phyloP scores from a whole-genome alignment of 148 eudicot genomes.

The Arctostaphylos glauca region DNA sequence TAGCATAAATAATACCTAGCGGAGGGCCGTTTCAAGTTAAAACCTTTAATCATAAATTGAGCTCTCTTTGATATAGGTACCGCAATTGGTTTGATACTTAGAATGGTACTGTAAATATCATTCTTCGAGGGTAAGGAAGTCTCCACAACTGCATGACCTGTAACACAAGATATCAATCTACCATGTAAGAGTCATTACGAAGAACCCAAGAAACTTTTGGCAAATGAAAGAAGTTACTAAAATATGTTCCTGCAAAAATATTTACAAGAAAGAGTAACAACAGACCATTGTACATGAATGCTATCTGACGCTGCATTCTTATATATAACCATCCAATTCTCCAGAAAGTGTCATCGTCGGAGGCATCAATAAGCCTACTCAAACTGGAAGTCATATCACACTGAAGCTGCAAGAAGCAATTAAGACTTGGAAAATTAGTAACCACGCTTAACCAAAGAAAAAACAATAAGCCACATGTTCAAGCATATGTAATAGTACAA shows the following conservation, averaged over 20 bases:
- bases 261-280: not conserved
- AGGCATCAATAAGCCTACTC: slow-evolving; percentile 21
- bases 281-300: slow-evolving; percentile 31
- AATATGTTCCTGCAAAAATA: not conserved
- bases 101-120: not conserved
- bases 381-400: slow-evolving; percentile 14
- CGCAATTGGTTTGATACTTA: slow-evolving; percentile 15
- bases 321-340: slow-evolving; percentile 77
- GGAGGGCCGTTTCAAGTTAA: slow-evolving; percentile 8
- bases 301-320: slow-evolving; percentile 58
- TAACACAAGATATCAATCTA: not conserved
- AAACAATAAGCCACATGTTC: not conserved
- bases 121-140: slow-evolving; percentile 10
- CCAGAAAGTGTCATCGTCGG: slow-evolving; percentile 62
- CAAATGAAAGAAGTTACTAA: not conserved
- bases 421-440: slow-evolving; percentile 1
- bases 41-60: slow-evolving; percentile 12
- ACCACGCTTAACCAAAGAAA: not conserved
- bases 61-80: slow-evolving; percentile 12
- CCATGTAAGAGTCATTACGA: not conserved
- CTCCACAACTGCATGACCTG: slow-evolving; percentile 13
- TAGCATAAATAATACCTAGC: not conserved
- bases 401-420: slow-evolving; percentile 9
- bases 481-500: slow-evolving; percentile 9
- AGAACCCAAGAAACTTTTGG: not conserved